Percentiles rank a stretch among this genome's conserved stretches.
These are phyloP conservation scores for Podila epigama DNA, from an alignment of 192 early-diverging fungal genomes.

Conservation along the genomic window DNA sequence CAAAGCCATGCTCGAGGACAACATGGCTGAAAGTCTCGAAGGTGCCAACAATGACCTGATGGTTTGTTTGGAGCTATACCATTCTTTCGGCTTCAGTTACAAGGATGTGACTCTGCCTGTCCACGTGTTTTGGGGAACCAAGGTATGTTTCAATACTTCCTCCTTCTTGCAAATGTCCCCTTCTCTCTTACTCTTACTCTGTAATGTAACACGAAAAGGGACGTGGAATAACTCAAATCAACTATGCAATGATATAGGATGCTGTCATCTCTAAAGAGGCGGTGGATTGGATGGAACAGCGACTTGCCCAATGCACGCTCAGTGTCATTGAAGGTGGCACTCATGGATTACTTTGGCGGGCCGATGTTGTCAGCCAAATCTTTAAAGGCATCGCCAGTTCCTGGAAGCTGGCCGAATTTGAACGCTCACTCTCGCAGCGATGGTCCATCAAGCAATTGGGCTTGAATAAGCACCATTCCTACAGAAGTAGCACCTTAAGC, in stretches of 20 bases:
- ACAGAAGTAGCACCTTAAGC: slow-evolving; percentile 23
- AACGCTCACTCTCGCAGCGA: slow-evolving; percentile 40
- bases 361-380: slow-evolving; percentile 50
- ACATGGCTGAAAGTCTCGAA: slow-evolving; percentile 49
- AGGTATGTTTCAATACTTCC: no score
- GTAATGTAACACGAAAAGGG: no score
- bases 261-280: slow-evolving; percentile 47
- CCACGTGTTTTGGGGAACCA: slow-evolving; percentile 56
- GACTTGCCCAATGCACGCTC: slow-evolving; percentile 44
- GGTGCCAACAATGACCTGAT: slow-evolving; percentile 54
- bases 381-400: slow-evolving; percentile 51
- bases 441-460: slow-evolving; percentile 49
- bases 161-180: no score
- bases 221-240: no score
- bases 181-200: no score
- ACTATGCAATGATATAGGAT: slow-evolving; percentile 22
- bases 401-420: slow-evolving; percentile 47
- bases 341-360: slow-evolving; percentile 49
- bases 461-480: slow-evolving; percentile 13
- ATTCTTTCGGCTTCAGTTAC: slow-evolving; percentile 53
- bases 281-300: slow-evolving; percentile 53
- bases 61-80: slow-evolving; percentile 49
- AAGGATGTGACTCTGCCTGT: slow-evolving; percentile 51
- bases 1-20: slow-evolving; percentile 51
- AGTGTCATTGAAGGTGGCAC: slow-evolving; percentile 51